Base-by-base conservation (phyloP, 495 filamentous ascomycete species). In the Friedmanniomyces endolithicus region DNA sequence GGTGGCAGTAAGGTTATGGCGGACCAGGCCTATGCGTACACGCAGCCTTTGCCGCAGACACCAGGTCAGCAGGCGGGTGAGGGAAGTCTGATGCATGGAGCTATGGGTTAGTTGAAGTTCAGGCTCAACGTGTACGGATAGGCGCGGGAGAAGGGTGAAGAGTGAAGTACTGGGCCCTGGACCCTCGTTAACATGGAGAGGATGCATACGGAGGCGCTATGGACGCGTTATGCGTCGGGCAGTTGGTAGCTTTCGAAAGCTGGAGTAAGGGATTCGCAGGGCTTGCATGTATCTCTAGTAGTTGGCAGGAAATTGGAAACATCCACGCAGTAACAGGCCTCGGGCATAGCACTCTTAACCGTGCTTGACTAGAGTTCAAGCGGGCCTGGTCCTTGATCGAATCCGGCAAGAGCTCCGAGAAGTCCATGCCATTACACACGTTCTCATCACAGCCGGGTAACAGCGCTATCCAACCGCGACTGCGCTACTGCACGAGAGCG, bases 1-100 rank as follows among this genome's bases (percentile, higher is more conserved):
- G 58, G 58, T 8, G 58, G 33, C 11, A 62, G 45, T n/a, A 62
- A 62, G 29, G 48, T 48, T 0, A 29, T 52, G 56, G 46, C 59
- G 37, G 59, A 62, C 24, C 59, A 62, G 37, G 48, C 25, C 25
- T 50, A 23, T 23, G 16, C 46, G 46, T 23, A 53, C 2, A 31
- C 35, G 24, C 23, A 35, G 34, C 35, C 47, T 20, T 20, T 40
- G n/a, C 8, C 49, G 24, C 35, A 25, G 9, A 27, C 23, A 19
- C 49, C 49, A 4, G 24, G 17, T 4, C 33, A 40, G 2, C 22
- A 39, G 24, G 49, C 43, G 20, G 59, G 54, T 8, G 59, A 58
- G 31, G 37, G 33, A 1, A 62, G 51, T 34, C 37, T 37, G 11
- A 48, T 45, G 19, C 27, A 40, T 20, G 31, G 25, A 11, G 11